A percentile compares a stretch with the other conserved stretches of the same genome.
Evolutionary conservation across 768 basidiomycete species (phyloP).

Genomic region (Psilocybe subaeruginosa): DNA sequence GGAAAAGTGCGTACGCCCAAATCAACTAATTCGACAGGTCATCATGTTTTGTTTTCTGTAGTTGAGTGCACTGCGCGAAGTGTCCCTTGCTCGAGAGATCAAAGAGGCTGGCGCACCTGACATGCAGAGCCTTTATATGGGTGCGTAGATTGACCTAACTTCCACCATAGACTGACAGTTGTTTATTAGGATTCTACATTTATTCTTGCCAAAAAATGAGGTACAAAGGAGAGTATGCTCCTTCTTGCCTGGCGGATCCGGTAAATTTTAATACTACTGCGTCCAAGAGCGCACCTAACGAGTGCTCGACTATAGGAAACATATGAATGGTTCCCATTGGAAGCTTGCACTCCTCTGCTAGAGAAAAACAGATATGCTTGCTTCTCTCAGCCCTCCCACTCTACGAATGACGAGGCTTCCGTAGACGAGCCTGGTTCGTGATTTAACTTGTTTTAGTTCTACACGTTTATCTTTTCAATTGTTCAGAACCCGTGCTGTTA

Average conservation of each 20-base stretch:
- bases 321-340: conserved; percentile 75
- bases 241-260: conserved; percentile 88
- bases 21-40: background rate
- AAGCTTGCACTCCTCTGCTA: conserved; percentile 59
- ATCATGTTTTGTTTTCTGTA: conserved; percentile 28
- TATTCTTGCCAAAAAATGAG: conserved; percentile 93
- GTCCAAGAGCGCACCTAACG: background rate
- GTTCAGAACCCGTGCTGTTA: background rate
- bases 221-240: conserved; percentile 93
- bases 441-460: background rate
- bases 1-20: conserved; percentile 62
- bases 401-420: conserved; percentile 33
- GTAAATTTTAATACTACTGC: conserved; percentile 39
- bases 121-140: conserved; percentile 85
- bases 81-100: conserved; percentile 75
- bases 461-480: background rate
- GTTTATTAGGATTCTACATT: conserved; percentile 81
- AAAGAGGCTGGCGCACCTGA: conserved; percentile 62
- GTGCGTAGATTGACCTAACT: conserved; percentile 41
- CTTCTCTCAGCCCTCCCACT: conserved; percentile 68
- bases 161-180: background rate
- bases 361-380: conserved; percentile 69
- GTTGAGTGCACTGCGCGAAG: conserved; percentile 87
- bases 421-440: conserved; percentile 7
- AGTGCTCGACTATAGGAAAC: conserved; percentile 55